Evolutionary conservation across 2,329 filamentous ascomycete genomes (phyloP).

Genomic region (Aspergillus caelatus): DNA sequence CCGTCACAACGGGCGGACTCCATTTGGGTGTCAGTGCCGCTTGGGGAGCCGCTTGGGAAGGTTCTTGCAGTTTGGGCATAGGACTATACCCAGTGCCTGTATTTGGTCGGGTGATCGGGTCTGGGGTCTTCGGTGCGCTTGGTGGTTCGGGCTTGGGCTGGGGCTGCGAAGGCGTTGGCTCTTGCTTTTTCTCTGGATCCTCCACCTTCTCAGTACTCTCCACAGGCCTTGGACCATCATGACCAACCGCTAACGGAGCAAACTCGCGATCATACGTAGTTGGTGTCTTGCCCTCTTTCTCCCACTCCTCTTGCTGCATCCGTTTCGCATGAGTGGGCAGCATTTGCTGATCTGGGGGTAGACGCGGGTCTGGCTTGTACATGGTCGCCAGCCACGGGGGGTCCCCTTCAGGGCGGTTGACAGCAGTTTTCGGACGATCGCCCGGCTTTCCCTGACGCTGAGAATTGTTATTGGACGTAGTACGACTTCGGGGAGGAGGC

Average conservation of each 20-base stretch:
- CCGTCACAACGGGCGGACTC: slow-evolving; percentile 50
- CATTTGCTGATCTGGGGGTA: slow-evolving; percentile 93
- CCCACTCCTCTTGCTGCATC: slow-evolving; percentile 93
- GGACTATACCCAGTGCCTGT: slow-evolving; percentile 54
- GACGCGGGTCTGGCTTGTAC: slow-evolving; percentile 91
- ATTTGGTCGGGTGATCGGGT: slow-evolving; percentile 36
- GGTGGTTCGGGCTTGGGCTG: slow-evolving; percentile 15
- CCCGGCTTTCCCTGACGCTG: slow-evolving; percentile 65
- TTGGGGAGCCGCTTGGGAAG: slow-evolving; percentile 38
- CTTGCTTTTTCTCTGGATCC: slow-evolving; percentile 5
- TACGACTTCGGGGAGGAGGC: slow-evolving; percentile 39
- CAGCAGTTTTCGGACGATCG: slow-evolving; percentile 55
- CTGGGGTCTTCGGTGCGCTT: slow-evolving; percentile 32
- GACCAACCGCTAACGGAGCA: slow-evolving; percentile 66
- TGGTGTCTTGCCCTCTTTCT: slow-evolving; percentile 84
- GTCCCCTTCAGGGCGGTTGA: slow-evolving; percentile 83
- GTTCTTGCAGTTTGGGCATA: slow-evolving; percentile 50
- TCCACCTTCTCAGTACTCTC: slow-evolving; percentile 19
- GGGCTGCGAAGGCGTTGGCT: slow-evolving; percentile 9
- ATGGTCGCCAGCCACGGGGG: slow-evolving; percentile 93
- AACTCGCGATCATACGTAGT: slow-evolving; percentile 87
- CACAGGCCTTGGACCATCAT: slow-evolving; percentile 34
- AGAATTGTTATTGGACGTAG: slow-evolving; percentile 38
- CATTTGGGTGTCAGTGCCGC: slow-evolving; percentile 41
- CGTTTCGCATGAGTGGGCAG: slow-evolving; percentile 90